Conservation (phyloP, 2,329 filamentous ascomycete species). For the Zymoseptoria brevis region DNA sequence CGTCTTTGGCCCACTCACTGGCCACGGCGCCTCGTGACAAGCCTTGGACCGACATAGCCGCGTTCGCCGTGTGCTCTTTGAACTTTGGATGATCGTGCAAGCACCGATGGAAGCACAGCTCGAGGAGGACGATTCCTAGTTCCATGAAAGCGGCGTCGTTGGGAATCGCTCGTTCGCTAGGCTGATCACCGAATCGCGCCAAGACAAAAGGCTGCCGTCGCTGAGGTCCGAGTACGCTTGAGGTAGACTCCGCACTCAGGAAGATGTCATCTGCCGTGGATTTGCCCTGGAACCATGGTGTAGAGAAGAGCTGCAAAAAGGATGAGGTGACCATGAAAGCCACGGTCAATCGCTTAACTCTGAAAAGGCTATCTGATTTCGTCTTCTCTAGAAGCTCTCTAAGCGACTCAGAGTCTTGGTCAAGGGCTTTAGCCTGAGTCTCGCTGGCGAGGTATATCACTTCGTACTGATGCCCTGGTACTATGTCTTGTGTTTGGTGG, state of each 20-base stretch:
- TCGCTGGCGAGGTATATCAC: background rate
- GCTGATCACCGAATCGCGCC: background rate
- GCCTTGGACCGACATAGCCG: constrained; percentile 1
- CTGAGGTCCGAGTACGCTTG: background rate
- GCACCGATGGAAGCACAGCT: constrained; percentile 10
- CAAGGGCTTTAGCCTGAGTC: background rate
- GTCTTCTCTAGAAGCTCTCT: constrained; percentile 3
- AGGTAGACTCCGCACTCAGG: background rate
- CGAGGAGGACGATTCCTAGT: constrained; percentile 10
- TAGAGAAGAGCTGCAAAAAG: constrained; percentile 21
- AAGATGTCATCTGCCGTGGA: constrained; percentile 2
- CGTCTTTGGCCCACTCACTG: constrained; percentile 9
- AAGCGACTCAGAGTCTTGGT: background rate
- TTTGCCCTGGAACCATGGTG: constrained; percentile 20
- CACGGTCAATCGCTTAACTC: constrained; percentile 21
- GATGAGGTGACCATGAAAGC: constrained; percentile 22
- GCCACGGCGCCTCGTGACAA: constrained; percentile 9
- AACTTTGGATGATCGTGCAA: constrained; percentile 8
- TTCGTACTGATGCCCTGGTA: constrained; percentile 1
- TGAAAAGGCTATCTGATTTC: constrained; percentile 7
- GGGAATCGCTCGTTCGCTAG: no score
- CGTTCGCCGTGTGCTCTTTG: constrained; percentile 1
- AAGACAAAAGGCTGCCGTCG: background rate
- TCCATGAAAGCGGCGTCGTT: constrained; percentile 1
- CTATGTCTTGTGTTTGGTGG: no score